These are phyloP conservation scores for Stevia rebaudiana DNA, from an alignment of 140 eudicot species.

Conservation along the genomic window DNA sequence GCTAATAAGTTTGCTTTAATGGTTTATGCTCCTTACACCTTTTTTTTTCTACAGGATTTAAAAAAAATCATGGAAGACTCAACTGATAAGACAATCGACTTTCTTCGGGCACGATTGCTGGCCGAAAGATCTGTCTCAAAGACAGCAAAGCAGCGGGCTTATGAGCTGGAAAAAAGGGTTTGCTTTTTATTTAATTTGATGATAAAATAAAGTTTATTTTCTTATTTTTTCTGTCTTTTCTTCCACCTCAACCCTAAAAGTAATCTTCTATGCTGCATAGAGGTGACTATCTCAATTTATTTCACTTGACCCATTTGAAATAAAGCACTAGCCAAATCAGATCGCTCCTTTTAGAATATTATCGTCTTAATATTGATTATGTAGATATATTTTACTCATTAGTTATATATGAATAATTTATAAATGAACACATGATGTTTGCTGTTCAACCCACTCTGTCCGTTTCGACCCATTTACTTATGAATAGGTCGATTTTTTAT, in stretches of 20 bases:
- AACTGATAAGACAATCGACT: slow-evolving; percentile 63
- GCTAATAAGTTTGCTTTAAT: not conserved
- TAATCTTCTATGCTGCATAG: not conserved
- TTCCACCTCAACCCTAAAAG: not conserved
- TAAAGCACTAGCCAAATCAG: no score
- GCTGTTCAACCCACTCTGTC: not conserved
- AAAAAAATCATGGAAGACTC: slow-evolving; percentile 53
- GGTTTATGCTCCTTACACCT: slow-evolving; percentile 8
- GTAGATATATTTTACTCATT: not conserved
- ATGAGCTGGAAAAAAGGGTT: slow-evolving; percentile 89
- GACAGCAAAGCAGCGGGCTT: slow-evolving; percentile 73
- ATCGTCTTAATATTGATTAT: not conserved
- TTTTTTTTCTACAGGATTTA: slow-evolving; percentile 29
- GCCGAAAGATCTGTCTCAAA: slow-evolving; percentile 88
- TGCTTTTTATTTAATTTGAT: slow-evolving; percentile 21
- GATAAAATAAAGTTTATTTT: no score
- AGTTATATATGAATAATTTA: not conserved
- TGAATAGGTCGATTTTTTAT: not conserved
- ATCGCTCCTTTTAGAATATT: not conserved
- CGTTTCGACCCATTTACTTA: not conserved
- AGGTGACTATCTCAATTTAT: not conserved
- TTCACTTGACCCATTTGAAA: no score
- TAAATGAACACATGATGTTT: not conserved
- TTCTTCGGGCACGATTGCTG: slow-evolving; percentile 75
- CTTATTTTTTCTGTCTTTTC: not conserved